Evolutionary conservation across 192 early-diverging fungal species (phyloP).

Genomic region (Phlyctochytrium planicorne): DNA sequence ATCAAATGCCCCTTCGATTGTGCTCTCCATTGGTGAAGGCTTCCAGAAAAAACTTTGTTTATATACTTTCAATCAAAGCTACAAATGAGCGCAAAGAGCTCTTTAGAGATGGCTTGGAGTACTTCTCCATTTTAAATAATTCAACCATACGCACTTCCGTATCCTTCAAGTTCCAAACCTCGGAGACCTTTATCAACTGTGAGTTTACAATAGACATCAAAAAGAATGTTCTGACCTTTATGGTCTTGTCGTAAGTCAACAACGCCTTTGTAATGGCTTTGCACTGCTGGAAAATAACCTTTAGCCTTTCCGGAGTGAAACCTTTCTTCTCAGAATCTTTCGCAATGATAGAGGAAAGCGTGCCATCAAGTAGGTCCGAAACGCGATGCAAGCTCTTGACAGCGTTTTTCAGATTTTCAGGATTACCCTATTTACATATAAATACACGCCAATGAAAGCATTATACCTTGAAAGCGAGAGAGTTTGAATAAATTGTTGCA

Average conservation of each 20-base stretch:
- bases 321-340: conserved; percentile 21
- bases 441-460: conserved; percentile 27
- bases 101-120: not conserved
- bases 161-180: not conserved
- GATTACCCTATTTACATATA: conserved; percentile 23
- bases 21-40: no score
- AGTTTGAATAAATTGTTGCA: not conserved
- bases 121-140: not conserved
- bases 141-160: not conserved
- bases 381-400: not conserved
- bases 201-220: not conserved
- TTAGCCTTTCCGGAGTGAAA: conserved; percentile 33
- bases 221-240: not conserved
- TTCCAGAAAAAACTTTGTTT: no score
- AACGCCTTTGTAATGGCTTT: conserved; percentile 21
- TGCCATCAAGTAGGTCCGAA: not conserved
- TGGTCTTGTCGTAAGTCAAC: no score
- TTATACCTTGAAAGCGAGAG: conserved; percentile 23
- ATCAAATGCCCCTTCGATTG: no score
- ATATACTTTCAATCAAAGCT: no score
- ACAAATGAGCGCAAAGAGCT: no score
- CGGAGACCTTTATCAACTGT: not conserved
- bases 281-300: conserved; percentile 32
- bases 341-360: conserved; percentile 6
- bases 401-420: not conserved